Conservation (phyloP, 2,329 filamentous ascomycete genomes). For the Dactylellina drechsleri region DNA sequence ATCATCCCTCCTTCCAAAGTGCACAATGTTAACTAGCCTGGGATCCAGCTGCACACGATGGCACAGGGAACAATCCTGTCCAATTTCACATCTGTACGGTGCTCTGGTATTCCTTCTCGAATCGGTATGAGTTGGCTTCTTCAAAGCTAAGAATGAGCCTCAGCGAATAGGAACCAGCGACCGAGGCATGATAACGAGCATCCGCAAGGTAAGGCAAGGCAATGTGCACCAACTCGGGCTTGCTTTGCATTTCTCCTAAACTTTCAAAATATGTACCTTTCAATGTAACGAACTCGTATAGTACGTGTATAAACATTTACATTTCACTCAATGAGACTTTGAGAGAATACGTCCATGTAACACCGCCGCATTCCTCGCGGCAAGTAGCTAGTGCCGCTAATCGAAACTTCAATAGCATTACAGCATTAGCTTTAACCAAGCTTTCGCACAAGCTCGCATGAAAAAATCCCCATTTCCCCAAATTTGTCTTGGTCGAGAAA, state of each 20-base stretch:
- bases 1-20: neutral
- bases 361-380: neutral
- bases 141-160: conserved; percentile 6
- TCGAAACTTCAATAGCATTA: neutral
- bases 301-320: too few relatives aligned
- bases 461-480: neutral
- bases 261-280: neutral
- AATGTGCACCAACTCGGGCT: neutral
- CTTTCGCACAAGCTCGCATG: neutral
- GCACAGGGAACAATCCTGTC: conserved; percentile 14
- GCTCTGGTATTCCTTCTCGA: neutral
- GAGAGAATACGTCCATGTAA: neutral
- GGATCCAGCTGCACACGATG: neutral
- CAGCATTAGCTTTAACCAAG: too few relatives aligned
- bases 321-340: too few relatives aligned
- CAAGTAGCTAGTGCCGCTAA: neutral
- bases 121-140: conserved; percentile 21
- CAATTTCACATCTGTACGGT: conserved; percentile 13
- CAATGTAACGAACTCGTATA: too few relatives aligned
- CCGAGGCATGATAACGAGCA: conserved; percentile 49
- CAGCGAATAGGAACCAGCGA: conserved; percentile 43
- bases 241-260: conserved; percentile 12
- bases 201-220: neutral
- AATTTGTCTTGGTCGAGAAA: neutral
- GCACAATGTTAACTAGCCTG: neutral